Conservation (phyloP, 1,284 basidiomycete genomes). For the Earliella scabrosa region DNA sequence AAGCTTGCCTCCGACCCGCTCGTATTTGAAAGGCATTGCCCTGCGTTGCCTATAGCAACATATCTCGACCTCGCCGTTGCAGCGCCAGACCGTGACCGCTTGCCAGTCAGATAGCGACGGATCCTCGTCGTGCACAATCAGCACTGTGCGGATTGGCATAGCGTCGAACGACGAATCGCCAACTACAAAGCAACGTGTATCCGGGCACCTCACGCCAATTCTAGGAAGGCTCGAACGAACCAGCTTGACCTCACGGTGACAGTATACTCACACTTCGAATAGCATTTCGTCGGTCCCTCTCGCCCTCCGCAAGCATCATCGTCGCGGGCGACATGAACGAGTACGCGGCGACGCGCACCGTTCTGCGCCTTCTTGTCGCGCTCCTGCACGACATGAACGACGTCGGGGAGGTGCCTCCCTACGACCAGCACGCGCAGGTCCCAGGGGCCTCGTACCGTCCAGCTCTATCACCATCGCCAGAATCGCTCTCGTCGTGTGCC, state of each 20-base stretch:
- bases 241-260: conserved; percentile 53
- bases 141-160: too few species aligned
- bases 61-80: too few species aligned
- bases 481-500: too few species aligned
- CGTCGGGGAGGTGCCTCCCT: conserved; percentile 50
- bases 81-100: too few species aligned
- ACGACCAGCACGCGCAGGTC: conserved; percentile 61
- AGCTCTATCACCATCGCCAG: too few species aligned
- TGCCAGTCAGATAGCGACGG: too few species aligned
- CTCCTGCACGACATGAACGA: conserved; percentile 58
- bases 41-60: too few species aligned
- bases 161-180: too few species aligned
- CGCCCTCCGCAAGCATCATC: conserved; percentile 54
- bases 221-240: conserved; percentile 49
- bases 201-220: conserved; percentile 67
- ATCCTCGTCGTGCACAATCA: too few species aligned
- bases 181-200: conserved; percentile 59
- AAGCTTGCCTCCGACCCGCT: too few species aligned
- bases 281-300: conserved; percentile 54
- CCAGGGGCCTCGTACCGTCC: too few species aligned
- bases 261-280: background rate
- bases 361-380: conserved; percentile 48
- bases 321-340: conserved; percentile 71
- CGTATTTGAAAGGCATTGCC: too few species aligned
- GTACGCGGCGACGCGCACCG: conserved; percentile 54